phyloP scores from a whole-genome alignment of 225 moss, liverwort and hornwort genomes.

The Polytrichum commune region DNA sequence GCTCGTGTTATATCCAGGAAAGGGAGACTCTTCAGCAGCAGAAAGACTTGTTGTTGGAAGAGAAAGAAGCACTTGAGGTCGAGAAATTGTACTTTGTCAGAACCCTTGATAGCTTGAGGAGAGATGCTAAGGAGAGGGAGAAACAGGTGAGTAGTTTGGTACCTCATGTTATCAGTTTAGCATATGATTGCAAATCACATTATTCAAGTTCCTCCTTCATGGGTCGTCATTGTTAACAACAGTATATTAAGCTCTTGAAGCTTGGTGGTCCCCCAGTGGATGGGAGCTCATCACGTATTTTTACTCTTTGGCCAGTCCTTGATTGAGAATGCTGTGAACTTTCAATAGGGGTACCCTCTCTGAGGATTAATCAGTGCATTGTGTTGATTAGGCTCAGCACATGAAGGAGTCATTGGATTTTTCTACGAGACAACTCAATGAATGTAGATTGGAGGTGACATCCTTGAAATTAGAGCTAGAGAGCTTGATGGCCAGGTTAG shows the following conservation, averaged over 20 bases:
- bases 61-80: constrained; percentile 55
- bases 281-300: neutral
- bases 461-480: constrained; percentile 87
- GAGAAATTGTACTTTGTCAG: constrained; percentile 51
- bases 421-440: constrained; percentile 61
- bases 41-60: constrained; percentile 45
- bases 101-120: constrained; percentile 56
- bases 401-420: constrained; percentile 61
- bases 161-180: neutral
- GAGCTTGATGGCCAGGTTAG: constrained; percentile 48
- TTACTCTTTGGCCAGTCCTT: too few relatives aligned
- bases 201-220: too few relatives aligned
- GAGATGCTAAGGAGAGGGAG: constrained; percentile 72
- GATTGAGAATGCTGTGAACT: too few relatives aligned
- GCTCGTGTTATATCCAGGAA: constrained; percentile 44
- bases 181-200: too few relatives aligned
- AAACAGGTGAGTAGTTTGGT: constrained; percentile 48
- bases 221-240: too few relatives aligned
- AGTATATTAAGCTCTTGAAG: neutral
- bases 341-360: too few relatives aligned
- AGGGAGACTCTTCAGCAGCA: constrained; percentile 59
- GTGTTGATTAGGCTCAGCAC: constrained; percentile 50
- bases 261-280: neutral
- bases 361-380: neutral
- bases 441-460: constrained; percentile 77